These are phyloP conservation scores for Paecilomyces formosus DNA, from an alignment of 2,329 filamentous ascomycete species.

Conservation along the genomic window DNA sequence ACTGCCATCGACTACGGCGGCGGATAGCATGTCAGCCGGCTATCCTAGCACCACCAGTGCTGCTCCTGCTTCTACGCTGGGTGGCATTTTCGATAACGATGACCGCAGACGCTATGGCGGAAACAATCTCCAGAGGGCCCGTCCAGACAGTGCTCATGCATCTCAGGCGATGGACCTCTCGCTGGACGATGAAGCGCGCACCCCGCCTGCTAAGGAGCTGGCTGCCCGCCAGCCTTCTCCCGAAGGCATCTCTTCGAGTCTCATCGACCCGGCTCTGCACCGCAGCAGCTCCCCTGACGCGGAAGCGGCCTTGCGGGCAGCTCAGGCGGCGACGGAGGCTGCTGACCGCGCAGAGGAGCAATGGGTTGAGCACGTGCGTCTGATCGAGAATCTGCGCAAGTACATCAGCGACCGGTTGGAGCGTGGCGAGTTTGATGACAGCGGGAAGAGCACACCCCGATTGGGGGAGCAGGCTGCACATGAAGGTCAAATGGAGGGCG, in stretches of 20 bases:
- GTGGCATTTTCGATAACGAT: constrained; percentile 53
- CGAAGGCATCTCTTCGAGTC: constrained; percentile 24
- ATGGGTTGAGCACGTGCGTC: constrained; percentile 60
- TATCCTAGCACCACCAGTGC: constrained; percentile 46
- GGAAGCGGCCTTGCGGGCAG: constrained; percentile 26
- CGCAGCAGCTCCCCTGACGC: constrained; percentile 21
- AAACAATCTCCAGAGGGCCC: constrained; percentile 50
- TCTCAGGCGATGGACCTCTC: constrained; percentile 30
- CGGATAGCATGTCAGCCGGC: constrained; percentile 46
- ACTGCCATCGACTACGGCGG: constrained; percentile 52
- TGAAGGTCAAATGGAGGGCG: constrained; percentile 12
- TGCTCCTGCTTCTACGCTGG: constrained; percentile 54
- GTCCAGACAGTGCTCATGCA: constrained; percentile 33
- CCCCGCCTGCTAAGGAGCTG: constrained; percentile 22
- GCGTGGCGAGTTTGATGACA: constrained; percentile 41
- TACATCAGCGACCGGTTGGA: constrained; percentile 51
- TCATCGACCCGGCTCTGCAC: constrained; percentile 38
- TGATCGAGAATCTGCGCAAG: constrained; percentile 53
- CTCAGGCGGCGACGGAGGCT: constrained; percentile 32
- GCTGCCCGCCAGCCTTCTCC: constrained; percentile 8
- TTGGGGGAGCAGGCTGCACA: constrained; percentile 10
- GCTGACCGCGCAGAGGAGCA: constrained; percentile 41
- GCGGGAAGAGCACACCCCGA: constrained; percentile 11
- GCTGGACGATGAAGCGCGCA: constrained; percentile 23
- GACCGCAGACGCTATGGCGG: constrained; percentile 56